A percentile compares a stretch with the other conserved stretches of the same genome.
Evolutionary conservation across 371 early-diverging fungal species (phyloP).

Genomic region (Mortierella sp.): DNA sequence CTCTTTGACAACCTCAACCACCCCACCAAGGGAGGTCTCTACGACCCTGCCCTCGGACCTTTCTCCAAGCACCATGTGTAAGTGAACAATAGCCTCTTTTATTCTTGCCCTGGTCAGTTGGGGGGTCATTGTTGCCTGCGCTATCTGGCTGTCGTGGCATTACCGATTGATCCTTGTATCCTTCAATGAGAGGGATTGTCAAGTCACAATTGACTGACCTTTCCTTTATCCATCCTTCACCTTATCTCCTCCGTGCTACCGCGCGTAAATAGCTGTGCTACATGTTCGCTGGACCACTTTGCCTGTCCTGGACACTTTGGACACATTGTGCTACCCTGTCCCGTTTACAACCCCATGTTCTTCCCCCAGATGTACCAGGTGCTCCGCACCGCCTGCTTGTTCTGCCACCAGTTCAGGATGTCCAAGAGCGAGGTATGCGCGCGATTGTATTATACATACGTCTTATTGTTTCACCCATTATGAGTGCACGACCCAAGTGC

Average conservation of each 20-base stretch:
- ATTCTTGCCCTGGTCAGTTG: too few relatives aligned
- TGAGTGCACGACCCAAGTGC: neutral
- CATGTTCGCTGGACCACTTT: constrained; percentile 87
- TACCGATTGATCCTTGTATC: neutral
- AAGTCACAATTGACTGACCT: neutral
- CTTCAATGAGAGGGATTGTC: neutral
- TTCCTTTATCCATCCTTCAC: neutral
- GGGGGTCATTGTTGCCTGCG: neutral
- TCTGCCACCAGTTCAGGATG: constrained; percentile 92
- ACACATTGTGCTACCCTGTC: constrained; percentile 98
- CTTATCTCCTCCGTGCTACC: neutral
- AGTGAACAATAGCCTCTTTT: too few relatives aligned
- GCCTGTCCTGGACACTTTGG: constrained; percentile 99
- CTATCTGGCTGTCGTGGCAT: neutral
- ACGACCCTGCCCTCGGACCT: constrained; percentile 98
- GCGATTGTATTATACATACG: neutral
- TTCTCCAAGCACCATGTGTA: constrained; percentile 81
- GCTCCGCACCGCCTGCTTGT: constrained; percentile 89
- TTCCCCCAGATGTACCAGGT: constrained; percentile 90
- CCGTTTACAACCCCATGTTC: constrained; percentile 97
- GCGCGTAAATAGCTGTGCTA: constrained; percentile 78
- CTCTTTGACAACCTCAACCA: constrained; percentile 94
- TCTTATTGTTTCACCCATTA: neutral
- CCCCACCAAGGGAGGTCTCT: constrained; percentile 95
- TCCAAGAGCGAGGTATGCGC: constrained; percentile 71